phyloP scores from a whole-genome alignment of 129 eudicot genomes.

The Smallanthus sonchifolius region DNA sequence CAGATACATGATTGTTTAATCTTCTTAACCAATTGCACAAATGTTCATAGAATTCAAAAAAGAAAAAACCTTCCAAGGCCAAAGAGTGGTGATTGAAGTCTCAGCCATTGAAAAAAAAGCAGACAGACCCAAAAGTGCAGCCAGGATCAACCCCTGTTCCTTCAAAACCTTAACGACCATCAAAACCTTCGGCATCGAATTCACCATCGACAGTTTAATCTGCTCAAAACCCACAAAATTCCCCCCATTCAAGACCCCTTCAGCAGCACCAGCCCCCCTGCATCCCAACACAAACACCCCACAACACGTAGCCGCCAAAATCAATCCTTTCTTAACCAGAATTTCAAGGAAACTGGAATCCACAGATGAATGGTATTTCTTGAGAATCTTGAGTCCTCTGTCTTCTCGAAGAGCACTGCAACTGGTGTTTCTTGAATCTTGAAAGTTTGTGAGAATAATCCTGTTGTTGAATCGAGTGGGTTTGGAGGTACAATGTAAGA shows the following conservation, averaged over 20 bases:
- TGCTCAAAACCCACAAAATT: slow-evolving; percentile 38
- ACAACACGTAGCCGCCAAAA: slow-evolving; percentile 54
- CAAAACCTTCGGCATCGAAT: slow-evolving; percentile 64
- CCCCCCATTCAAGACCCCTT: slow-evolving; percentile 49
- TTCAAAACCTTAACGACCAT: slow-evolving; percentile 68
- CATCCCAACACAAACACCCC: slow-evolving; percentile 50
- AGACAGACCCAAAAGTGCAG: slow-evolving; percentile 72
- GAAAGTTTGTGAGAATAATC: slow-evolving; percentile 1
- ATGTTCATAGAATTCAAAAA: neutral
- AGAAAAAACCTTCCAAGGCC: slow-evolving; percentile 92
- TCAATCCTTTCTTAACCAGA: slow-evolving; percentile 39
- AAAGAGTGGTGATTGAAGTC: slow-evolving; percentile 94
- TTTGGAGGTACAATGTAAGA: slow-evolving; percentile 13
- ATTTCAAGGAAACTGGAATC: slow-evolving; percentile 28
- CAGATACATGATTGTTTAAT: neutral
- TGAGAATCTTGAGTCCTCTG: slow-evolving; percentile 24
- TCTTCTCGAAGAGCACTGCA: slow-evolving; percentile 9
- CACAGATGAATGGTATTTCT: slow-evolving; percentile 2
- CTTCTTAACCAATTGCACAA: neutral
- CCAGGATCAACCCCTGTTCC: slow-evolving; percentile 79
- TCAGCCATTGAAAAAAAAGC: slow-evolving; percentile 99
- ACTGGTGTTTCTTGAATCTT: slow-evolving; percentile 2
- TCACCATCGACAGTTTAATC: slow-evolving; percentile 44
- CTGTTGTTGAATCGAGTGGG: slow-evolving; percentile 9
- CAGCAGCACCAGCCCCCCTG: slow-evolving; percentile 53